These are phyloP conservation scores for Myrica gale DNA, from an alignment of 306 rosid species.

Conservation along the genomic window DNA sequence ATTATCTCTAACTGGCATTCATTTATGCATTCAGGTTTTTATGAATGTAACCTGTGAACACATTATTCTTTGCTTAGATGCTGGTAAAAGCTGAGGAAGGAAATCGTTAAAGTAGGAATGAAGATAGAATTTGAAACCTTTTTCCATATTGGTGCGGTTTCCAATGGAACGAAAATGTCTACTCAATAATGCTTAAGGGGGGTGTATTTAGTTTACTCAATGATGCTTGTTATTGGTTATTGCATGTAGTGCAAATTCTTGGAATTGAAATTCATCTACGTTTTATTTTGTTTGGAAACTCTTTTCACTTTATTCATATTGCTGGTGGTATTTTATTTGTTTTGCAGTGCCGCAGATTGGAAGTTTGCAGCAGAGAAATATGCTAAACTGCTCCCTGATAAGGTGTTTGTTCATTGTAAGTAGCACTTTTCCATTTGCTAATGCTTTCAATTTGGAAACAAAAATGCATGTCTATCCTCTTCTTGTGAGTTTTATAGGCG, in stretches of 20 bases:
- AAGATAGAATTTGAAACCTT: neutral
- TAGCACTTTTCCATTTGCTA: conserved; percentile 6
- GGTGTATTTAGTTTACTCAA: neutral
- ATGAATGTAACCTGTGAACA: neutral
- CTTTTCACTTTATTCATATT: neutral
- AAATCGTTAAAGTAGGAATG: neutral
- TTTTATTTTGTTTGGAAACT: neutral
- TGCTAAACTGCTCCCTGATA: conserved; percentile 71
- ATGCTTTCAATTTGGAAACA: neutral
- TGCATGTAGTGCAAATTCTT: neutral
- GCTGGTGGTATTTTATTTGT: conserved; percentile 26
- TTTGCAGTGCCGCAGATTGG: conserved; percentile 76
- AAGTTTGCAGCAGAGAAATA: conserved; percentile 84
- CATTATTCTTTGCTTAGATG: neutral
- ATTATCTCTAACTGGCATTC: neutral
- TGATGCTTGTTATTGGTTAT: neutral
- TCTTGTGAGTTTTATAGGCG: neutral
- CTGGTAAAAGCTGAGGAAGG: neutral
- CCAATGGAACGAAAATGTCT: neutral
- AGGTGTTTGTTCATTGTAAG: conserved; percentile 91
- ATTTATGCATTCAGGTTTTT: neutral
- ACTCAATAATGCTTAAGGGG: neutral
- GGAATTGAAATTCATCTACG: neutral
- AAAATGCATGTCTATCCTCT: neutral
- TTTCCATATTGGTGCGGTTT: neutral